These are phyloP conservation scores for Coemansia sp. DNA, from an alignment of 192 early-diverging fungal genomes.

Conservation along the genomic window DNA sequence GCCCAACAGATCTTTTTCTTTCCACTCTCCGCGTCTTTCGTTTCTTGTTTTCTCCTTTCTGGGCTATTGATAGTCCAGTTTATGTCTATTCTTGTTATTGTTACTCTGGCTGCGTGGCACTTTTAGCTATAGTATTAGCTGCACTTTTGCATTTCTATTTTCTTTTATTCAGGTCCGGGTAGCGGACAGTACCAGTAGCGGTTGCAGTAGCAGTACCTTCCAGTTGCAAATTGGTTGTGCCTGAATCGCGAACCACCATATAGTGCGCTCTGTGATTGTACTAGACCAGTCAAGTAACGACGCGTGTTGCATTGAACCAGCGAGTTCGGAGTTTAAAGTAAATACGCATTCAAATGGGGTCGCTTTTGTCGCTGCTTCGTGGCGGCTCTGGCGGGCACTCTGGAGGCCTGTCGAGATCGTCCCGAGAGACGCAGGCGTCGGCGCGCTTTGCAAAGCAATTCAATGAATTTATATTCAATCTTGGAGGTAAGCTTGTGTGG, in stretches of 20 bases:
- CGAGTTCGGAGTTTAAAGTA: not conserved
- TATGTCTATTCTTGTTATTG: conserved; percentile 5
- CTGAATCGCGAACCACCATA: not conserved
- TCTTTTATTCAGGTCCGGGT: not conserved
- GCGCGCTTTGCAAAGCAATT: conserved; percentile 51
- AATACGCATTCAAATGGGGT: conserved; percentile 20
- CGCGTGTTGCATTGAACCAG: not conserved
- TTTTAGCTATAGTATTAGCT: not conserved
- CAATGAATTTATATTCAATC: conserved; percentile 52
- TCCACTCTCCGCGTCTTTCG: not conserved
- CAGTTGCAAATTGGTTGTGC: too few species aligned
- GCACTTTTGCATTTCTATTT: conserved; percentile 5
- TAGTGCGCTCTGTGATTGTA: not conserved
- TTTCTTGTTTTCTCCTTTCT: conserved; percentile 6
- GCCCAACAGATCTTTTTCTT: not conserved
- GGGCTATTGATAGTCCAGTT: not conserved
- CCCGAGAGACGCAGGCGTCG: conserved; percentile 27
- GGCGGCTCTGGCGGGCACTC: conserved; percentile 27
- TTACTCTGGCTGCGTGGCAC: not conserved
- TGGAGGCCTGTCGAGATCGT: conserved; percentile 6
- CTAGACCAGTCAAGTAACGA: not conserved
- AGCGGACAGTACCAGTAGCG: not conserved
- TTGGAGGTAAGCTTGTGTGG: conserved; percentile 33
- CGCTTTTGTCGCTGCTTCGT: conserved; percentile 47
- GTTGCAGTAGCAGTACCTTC: not conserved